A percentile compares a stretch with the other conserved stretches of the same genome.
Evolutionary conservation across 2,329 filamentous ascomycete genomes (phyloP).

Genomic region (Aspergillus hortae): DNA sequence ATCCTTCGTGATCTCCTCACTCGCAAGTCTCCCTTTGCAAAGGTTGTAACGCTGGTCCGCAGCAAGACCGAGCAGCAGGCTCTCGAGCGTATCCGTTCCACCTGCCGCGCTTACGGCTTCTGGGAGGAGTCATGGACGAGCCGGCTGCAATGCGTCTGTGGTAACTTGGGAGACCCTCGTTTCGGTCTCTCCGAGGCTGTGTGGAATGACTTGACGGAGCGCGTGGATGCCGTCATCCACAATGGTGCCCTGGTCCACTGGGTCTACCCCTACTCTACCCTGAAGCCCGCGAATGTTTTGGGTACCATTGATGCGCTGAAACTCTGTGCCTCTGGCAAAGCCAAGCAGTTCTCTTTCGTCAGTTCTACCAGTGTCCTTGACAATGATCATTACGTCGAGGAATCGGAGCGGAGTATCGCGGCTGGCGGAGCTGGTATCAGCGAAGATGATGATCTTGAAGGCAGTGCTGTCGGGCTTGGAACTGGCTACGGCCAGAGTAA

Average conservation of each 20-base stretch:
- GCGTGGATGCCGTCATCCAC: conserved; percentile 72
- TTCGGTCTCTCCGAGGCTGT: conserved; percentile 66
- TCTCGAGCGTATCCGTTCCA: conserved; percentile 62
- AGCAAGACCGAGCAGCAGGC: conserved; percentile 60
- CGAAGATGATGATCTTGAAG: conserved; percentile 74
- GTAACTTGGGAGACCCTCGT: conserved; percentile 68
- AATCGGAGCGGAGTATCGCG: conserved; percentile 61
- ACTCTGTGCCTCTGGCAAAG: conserved; percentile 71
- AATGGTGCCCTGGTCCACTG: conserved; percentile 80
- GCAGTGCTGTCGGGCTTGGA: conserved; percentile 70
- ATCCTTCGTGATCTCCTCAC: conserved; percentile 71
- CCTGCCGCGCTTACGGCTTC: conserved; percentile 72
- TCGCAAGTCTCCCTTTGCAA: conserved; percentile 52
- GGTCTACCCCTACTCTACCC: conserved; percentile 71
- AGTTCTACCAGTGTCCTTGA: conserved; percentile 81
- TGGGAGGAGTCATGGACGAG: conserved; percentile 65
- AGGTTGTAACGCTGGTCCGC: conserved; percentile 73
- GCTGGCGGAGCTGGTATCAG: conserved; percentile 63
- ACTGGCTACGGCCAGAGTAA: conserved; percentile 92
- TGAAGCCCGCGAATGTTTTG: conserved; percentile 74
- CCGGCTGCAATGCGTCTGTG: conserved; percentile 65
- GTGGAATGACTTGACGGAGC: conserved; percentile 63
- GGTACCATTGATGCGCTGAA: conserved; percentile 72
- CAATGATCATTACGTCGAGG: conserved; percentile 72
- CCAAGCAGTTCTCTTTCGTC: conserved; percentile 79